Evolutionary conservation across 208 protist genomes (phyloP), one percentile per base, ranked within the genome.

Genomic region (Porcisia hertigi): DNA sequence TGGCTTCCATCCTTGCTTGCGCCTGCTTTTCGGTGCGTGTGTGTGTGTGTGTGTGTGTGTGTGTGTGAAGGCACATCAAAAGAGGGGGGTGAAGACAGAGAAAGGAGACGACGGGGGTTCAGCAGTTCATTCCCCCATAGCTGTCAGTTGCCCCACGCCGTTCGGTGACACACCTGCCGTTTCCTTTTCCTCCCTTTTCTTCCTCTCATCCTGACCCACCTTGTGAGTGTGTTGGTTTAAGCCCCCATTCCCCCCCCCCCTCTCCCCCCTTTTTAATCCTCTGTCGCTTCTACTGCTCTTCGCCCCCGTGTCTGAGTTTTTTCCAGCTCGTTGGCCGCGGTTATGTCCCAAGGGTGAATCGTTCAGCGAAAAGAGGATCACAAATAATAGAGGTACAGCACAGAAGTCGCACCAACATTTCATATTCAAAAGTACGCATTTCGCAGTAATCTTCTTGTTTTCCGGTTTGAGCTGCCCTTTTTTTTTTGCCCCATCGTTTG

Each of bases 221-320:
- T 25, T 80, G 43, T 71, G 36, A 74, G 77, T 75, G 34, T 77
- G n/a, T 66, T 52, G 49, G 30, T 73, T 71, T 70, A 18, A 64
- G 64, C 20, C n/a, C 60, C 23, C 41, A 9, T 14, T 43, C 30
- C 30, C 30, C 47, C 36, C 14, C 25, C 36, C 55, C 49, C 34
- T 14, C 58, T 72, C 36, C 55, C 49, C 34, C n/a, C 58, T 72
- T 66, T 54, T 45, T 59, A 49, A n/a, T 69, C 64, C 47, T 36
- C 12, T 41, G 11, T n/a, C 72, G 18, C 36, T 25, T 52, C 62
- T 75, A 67, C 58, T 65, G 55, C 36, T 73, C 39, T 25, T 41
- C 4, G 57, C 41, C 69, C 71, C 45, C 59, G 43, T 60, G 45
- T 36, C 39, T 23, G 49, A 41, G 25, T 47, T 23, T 39, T 69